Percentiles rank a stretch among this genome's conserved stretches.
Evolutionary conservation across 2,329 filamentous ascomycete species (phyloP).

Genomic region (Xylaria arbuscula): DNA sequence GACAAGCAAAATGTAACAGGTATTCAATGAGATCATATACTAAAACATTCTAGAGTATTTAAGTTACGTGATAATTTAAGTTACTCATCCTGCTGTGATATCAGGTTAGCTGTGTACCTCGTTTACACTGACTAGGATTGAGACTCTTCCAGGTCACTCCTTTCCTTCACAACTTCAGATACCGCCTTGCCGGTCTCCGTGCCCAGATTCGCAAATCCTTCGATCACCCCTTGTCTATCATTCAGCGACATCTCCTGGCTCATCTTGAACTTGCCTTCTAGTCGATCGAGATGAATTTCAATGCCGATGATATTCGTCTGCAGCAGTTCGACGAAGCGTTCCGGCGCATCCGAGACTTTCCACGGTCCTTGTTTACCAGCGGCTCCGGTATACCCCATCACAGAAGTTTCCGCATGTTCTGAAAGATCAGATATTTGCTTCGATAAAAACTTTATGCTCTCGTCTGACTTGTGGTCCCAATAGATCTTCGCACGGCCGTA

Average conservation of each 20-base stretch:
- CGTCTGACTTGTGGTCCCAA: constrained; percentile 32
- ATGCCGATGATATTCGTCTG: constrained; percentile 29
- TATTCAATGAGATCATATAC: not conserved
- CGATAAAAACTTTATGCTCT: constrained; percentile 25
- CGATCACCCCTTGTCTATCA: constrained; percentile 25
- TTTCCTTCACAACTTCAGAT: constrained; percentile 24
- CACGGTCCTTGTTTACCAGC: constrained; percentile 9
- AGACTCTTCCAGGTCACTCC: constrained; percentile 22
- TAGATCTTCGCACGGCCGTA: constrained; percentile 30
- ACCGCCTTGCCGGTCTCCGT: constrained; percentile 15
- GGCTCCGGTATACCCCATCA: constrained; percentile 27
- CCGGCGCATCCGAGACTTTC: constrained; percentile 31
- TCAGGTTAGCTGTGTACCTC: not conserved
- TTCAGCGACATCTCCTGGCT: constrained; percentile 30
- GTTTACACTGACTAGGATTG: not conserved
- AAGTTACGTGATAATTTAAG: not conserved
- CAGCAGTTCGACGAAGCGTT: constrained; percentile 27
- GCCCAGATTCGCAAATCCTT: constrained; percentile 27
- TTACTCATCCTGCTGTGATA: not conserved
- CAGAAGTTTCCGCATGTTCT: constrained; percentile 24
- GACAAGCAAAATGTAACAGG: not conserved
- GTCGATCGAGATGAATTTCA: constrained; percentile 23
- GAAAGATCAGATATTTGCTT: constrained; percentile 31
- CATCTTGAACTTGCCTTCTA: constrained; percentile 35
- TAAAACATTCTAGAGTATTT: not conserved